Evolutionary conservation across 163 green algal species (phyloP).

Genomic region (Scenedesmus sp.): DNA sequence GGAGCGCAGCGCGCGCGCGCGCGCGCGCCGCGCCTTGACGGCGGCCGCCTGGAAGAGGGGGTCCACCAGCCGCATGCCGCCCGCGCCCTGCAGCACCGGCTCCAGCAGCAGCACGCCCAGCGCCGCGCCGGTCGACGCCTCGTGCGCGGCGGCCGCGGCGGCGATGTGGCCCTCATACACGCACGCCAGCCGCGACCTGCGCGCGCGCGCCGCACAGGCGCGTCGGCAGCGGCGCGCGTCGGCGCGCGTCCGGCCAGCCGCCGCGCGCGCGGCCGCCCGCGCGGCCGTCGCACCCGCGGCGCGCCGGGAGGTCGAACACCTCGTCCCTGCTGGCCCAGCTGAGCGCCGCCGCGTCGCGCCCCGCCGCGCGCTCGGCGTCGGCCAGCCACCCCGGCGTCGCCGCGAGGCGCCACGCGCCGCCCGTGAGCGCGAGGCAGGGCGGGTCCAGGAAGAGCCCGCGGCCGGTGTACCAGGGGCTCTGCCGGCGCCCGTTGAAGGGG

Average conservation of each 20-base stretch:
- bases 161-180: slow-evolving; percentile 49
- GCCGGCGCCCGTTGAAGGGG: slow-evolving; percentile 87
- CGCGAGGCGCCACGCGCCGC: slow-evolving; percentile 65
- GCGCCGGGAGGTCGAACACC: slow-evolving; percentile 9
- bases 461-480: slow-evolving; percentile 85
- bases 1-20: not conserved
- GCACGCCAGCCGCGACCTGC: not conserved
- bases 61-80: slow-evolving; percentile 95
- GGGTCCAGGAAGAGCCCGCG: slow-evolving; percentile 84
- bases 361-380: slow-evolving; percentile 6
- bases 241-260: not conserved
- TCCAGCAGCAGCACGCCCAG: slow-evolving; percentile 74
- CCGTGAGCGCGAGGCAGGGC: slow-evolving; percentile 68
- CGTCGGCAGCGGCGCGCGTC: not conserved
- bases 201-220: not conserved
- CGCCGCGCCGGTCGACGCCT: slow-evolving; percentile 1
- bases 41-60: slow-evolving; percentile 87
- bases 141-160: slow-evolving; percentile 51
- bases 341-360: slow-evolving; percentile 19
- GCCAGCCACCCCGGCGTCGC: slow-evolving; percentile 35
- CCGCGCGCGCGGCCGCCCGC: not conserved
- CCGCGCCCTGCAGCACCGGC: slow-evolving; percentile 89
- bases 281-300: not conserved
- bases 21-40: slow-evolving; percentile 45
- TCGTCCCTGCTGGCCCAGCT: slow-evolving; percentile 23